Percentiles rank a stretch among this genome's conserved stretches.
Evolutionary conservation across 225 moss, liverwort and hornwort species (phyloP).

Genomic region (Climacium dendroides): DNA sequence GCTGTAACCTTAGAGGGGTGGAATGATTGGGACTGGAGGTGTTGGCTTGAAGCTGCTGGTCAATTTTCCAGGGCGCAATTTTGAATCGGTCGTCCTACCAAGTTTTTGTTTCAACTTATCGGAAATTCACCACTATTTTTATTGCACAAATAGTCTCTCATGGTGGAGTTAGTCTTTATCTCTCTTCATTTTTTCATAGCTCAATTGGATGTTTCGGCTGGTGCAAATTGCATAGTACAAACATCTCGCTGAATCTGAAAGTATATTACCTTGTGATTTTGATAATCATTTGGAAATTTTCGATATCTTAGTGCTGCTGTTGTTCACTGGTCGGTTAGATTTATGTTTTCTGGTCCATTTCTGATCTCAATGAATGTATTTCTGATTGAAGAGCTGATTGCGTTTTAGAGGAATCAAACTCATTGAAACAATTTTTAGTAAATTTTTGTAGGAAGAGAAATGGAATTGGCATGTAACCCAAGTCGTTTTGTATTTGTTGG

Average conservation of each 20-base stretch:
- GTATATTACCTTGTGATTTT: background rate
- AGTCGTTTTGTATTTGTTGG: no score
- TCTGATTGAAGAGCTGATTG: no score
- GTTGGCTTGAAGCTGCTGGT: background rate
- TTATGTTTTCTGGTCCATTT: background rate
- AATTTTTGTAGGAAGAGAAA: no score
- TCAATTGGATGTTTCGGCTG: background rate
- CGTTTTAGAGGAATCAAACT: no score
- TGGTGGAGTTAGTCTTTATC: background rate
- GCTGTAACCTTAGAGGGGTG: background rate
- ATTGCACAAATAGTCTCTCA: background rate
- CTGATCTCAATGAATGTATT: background rate
- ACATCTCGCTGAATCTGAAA: background rate
- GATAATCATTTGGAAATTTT: background rate
- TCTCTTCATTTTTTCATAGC: background rate
- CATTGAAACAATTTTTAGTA: no score
- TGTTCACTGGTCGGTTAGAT: background rate
- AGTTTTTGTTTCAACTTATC: constrained; percentile 11
- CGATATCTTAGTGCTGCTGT: background rate
- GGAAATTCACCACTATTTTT: constrained; percentile 4
- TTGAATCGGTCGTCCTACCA: constrained; percentile 1
- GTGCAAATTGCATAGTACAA: background rate
- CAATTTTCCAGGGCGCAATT: background rate
- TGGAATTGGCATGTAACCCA: no score
- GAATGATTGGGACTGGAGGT: background rate